Percentiles rank a stretch among this genome's conserved stretches.
These are phyloP conservation scores for Panus rudis DNA, from an alignment of 768 basidiomycete species.

Conservation along the genomic window DNA sequence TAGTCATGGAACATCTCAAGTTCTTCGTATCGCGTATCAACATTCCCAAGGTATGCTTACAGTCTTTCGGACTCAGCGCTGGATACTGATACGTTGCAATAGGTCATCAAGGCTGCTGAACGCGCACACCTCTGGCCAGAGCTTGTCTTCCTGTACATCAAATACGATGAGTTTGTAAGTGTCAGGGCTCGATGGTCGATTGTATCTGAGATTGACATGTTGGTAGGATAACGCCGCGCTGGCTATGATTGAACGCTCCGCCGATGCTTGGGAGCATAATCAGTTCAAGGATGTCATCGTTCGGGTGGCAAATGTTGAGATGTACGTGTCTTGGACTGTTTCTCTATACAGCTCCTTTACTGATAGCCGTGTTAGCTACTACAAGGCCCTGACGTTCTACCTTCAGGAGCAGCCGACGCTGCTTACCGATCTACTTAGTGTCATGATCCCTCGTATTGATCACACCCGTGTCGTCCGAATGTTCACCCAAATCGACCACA, in stretches of 20 bases:
- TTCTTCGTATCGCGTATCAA: slow-evolving; percentile 94
- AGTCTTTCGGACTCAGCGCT: background rate
- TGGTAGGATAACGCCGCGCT: slow-evolving; percentile 88
- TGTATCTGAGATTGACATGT: background rate
- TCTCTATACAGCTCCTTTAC: background rate
- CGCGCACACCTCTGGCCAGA: slow-evolving; percentile 98
- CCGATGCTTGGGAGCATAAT: slow-evolving; percentile 99
- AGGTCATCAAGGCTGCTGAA: slow-evolving; percentile 94
- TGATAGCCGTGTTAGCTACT: slow-evolving; percentile 51
- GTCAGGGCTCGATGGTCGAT: too few species aligned
- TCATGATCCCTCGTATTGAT: slow-evolving; percentile 90
- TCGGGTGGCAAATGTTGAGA: slow-evolving; percentile 95
- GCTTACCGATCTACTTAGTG: slow-evolving; percentile 87
- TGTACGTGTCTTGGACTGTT: slow-evolving; percentile 40
- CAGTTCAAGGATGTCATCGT: slow-evolving; percentile 99
- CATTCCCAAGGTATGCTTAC: slow-evolving; percentile 72
- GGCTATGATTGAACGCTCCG: slow-evolving; percentile 97
- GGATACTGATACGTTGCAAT: background rate
- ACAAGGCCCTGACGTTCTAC: slow-evolving; percentile 93
- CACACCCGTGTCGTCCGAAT: slow-evolving; percentile 93
- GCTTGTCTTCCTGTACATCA: slow-evolving; percentile 96
- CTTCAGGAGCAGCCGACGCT: slow-evolving; percentile 89
- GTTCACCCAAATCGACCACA: slow-evolving; percentile 92
- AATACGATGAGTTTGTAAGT: slow-evolving; percentile 90
- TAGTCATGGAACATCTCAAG: slow-evolving; percentile 98